Conservation (phyloP, 768 basidiomycete genomes). For the Psilocybe sp. region DNA sequence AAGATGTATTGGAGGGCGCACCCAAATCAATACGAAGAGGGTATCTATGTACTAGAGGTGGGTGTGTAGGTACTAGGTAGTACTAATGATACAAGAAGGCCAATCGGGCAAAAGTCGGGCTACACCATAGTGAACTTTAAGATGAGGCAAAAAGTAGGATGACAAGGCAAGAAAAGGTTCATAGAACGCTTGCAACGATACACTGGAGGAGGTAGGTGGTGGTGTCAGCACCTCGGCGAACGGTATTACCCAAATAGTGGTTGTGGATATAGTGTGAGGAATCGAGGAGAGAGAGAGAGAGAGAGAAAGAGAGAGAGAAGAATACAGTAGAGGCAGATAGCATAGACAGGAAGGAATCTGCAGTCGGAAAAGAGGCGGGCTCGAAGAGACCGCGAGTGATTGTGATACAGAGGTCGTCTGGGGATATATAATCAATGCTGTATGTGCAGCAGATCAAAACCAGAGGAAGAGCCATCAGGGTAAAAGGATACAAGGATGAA, state of each 20-base stretch:
- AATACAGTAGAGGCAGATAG: constrained; percentile 1
- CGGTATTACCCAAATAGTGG: too few species aligned
- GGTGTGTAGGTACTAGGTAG: constrained; percentile 1
- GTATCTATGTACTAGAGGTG: constrained; percentile 7
- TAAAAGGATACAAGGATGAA: constrained; percentile 8
- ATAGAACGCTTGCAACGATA: constrained; percentile 4
- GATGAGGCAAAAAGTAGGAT: background rate
- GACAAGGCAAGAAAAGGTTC: constrained; percentile 6
- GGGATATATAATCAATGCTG: constrained; percentile 20
- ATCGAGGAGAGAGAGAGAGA: background rate
- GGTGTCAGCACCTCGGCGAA: too few species aligned
- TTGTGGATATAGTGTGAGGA: background rate
- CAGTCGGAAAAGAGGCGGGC: constrained; percentile 3
- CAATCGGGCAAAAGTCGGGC: constrained; percentile 11
- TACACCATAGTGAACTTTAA: constrained; percentile 10
- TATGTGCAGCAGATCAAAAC: constrained; percentile 18
- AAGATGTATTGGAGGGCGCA: too few species aligned
- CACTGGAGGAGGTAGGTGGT: background rate
- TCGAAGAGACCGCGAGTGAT: constrained; percentile 2
- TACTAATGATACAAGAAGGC: constrained; percentile 18
- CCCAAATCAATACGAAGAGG: background rate
- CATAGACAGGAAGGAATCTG: constrained; percentile 1
- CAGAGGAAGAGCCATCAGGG: constrained; percentile 8
- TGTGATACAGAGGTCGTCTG: constrained; percentile 21
- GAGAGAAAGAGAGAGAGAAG: background rate